Percentiles rank a stretch among this genome's conserved stretches.
These are phyloP conservation scores for Pseudocercospora fuligena DNA, from an alignment of 2,329 filamentous ascomycete genomes.

Conservation along the genomic window DNA sequence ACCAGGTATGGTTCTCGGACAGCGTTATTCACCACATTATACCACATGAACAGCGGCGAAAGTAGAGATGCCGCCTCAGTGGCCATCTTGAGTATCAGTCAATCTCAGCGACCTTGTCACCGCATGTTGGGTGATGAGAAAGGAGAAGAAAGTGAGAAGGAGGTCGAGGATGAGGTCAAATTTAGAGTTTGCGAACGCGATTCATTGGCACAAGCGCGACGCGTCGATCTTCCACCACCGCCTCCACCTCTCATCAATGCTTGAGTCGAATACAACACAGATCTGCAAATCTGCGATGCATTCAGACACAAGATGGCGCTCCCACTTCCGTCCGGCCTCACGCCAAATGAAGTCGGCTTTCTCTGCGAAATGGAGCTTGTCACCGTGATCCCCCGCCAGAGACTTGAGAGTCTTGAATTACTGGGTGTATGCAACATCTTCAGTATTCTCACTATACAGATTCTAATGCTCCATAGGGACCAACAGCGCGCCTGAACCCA, in stretches of 20 bases:
- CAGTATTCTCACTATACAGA: neutral
- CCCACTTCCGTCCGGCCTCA: slow-evolving; percentile 68
- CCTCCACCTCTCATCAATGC: neutral
- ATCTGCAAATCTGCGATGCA: neutral
- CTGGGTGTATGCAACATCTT: slow-evolving; percentile 65
- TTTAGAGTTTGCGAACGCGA: slow-evolving; percentile 2
- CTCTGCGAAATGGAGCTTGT: slow-evolving; percentile 97
- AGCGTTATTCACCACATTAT: slow-evolving; percentile 48
- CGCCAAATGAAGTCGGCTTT: slow-evolving; percentile 88
- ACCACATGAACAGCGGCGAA: slow-evolving; percentile 37
- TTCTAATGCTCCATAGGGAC: slow-evolving; percentile 62
- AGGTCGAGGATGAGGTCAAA: slow-evolving; percentile 4
- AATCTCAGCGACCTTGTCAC: neutral
- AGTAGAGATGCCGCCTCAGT: slow-evolving; percentile 27
- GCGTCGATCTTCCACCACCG: slow-evolving; percentile 1
- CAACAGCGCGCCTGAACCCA: slow-evolving; percentile 75
- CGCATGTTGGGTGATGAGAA: slow-evolving; percentile 2
- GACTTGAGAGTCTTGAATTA: slow-evolving; percentile 82
- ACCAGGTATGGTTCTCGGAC: slow-evolving; percentile 65
- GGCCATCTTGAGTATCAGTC: slow-evolving; percentile 26
- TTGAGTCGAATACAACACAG: neutral
- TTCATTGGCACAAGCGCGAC: neutral
- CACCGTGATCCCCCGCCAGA: slow-evolving; percentile 87
- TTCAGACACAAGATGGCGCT: slow-evolving; percentile 58
- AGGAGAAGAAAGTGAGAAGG: neutral